phyloP scores from a whole-genome alignment of 805 yeast species.

The Pichia sporocuriosa region DNA sequence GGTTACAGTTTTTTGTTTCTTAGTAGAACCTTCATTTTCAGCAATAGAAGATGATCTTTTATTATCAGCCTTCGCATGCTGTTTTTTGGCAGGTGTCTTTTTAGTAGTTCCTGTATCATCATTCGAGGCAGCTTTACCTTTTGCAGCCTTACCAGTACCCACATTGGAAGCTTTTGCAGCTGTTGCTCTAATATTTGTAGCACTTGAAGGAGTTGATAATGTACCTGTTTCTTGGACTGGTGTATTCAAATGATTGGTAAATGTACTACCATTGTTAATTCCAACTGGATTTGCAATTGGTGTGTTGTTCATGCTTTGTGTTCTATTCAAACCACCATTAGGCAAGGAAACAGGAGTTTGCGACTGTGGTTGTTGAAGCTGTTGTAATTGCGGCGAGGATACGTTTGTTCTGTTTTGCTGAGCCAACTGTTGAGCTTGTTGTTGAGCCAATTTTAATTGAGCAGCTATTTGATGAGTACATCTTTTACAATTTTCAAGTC shows the following conservation, averaged over 20 bases:
- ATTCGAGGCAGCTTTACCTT: constrained; percentile 21
- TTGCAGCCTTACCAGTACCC: constrained; percentile 16
- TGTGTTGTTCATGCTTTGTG: background rate
- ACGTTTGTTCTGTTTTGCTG: constrained; percentile 3
- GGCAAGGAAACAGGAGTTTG: constrained; percentile 9
- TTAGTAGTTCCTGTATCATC: too few species aligned
- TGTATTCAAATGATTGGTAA: background rate
- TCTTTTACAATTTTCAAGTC: constrained; percentile 42
- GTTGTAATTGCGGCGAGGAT: constrained; percentile 14
- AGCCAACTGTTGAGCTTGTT: constrained; percentile 16
- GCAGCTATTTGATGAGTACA: constrained; percentile 37
- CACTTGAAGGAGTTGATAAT: background rate
- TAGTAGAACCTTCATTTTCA: constrained; percentile 6
- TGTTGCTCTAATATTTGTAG: background rate
- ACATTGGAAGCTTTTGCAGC: constrained; percentile 10
- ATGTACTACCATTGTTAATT: background rate
- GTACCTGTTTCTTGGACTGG: too few species aligned
- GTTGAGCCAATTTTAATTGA: constrained; percentile 30
- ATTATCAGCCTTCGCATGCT: constrained; percentile 5
- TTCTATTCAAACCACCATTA: background rate
- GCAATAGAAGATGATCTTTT: constrained; percentile 14
- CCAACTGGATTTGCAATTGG: background rate
- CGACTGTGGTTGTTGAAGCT: constrained; percentile 16
- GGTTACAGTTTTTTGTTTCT: constrained; percentile 9
- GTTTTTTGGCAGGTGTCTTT: constrained; percentile 15